These are phyloP conservation scores for Vigna unguiculata DNA, from an alignment of 306 rosid genomes.

Conservation along the genomic window DNA sequence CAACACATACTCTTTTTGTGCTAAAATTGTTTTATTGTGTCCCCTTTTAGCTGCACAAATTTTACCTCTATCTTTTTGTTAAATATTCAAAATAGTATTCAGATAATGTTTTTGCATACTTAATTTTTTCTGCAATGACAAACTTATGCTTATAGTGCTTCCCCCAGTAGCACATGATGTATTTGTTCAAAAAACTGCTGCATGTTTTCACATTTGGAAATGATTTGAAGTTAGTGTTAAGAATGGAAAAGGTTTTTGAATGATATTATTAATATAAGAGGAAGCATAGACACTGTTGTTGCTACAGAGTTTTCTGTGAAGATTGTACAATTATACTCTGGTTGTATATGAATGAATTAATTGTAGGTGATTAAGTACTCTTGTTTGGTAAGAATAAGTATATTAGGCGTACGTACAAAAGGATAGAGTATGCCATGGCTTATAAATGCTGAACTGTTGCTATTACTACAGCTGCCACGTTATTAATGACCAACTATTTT, in stretches of 20 bases:
- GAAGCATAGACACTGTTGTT: not conserved
- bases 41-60: slow-evolving; percentile 45
- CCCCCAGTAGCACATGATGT: slow-evolving; percentile 45
- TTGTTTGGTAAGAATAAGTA: not conserved
- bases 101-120: slow-evolving; percentile 17
- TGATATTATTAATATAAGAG: not conserved
- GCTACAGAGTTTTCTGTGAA: not conserved
- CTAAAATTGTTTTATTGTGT: slow-evolving; percentile 57
- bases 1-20: slow-evolving; percentile 57
- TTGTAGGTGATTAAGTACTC: not conserved
- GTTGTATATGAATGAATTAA: not conserved
- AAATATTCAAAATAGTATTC: slow-evolving; percentile 16
- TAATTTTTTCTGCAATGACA: slow-evolving; percentile 41
- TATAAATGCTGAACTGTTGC: not conserved
- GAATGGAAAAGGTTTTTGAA: not conserved
- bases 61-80: slow-evolving; percentile 35
- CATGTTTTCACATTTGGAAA: slow-evolving; percentile 45
- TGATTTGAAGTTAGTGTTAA: not conserved
- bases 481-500: slow-evolving; percentile 34
- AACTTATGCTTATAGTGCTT: slow-evolving; percentile 54
- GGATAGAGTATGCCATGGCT: not conserved
- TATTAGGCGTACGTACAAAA: not conserved
- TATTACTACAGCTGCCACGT: slow-evolving; percentile 23
- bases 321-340: not conserved
- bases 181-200: slow-evolving; percentile 33